phyloP scores from a whole-genome alignment of 2,329 filamentous ascomycete genomes.

The Raffaelea ambrosiae region DNA sequence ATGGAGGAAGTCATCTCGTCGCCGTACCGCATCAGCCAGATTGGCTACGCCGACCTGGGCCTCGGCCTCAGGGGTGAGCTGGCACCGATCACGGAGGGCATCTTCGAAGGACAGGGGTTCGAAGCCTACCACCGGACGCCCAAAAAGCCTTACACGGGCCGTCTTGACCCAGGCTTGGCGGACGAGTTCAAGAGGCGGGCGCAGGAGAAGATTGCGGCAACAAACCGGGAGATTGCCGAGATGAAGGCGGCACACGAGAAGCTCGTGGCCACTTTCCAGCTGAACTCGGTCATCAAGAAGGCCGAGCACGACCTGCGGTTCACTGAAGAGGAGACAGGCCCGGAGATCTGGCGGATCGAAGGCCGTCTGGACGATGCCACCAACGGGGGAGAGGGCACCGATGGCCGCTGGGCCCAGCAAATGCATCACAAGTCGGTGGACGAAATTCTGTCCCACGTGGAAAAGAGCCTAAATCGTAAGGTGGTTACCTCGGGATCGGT shows the following conservation, averaged over 20 bases:
- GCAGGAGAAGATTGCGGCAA: conserved; percentile 60
- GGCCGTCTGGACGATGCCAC: conserved; percentile 43
- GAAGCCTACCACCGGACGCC: conserved; percentile 35
- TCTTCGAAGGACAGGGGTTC: conserved; percentile 61
- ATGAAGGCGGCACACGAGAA: conserved; percentile 74
- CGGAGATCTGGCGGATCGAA: conserved; percentile 58
- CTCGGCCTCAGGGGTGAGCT: conserved; percentile 79
- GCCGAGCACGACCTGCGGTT: conserved; percentile 71
- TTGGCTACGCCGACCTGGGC: conserved; percentile 78
- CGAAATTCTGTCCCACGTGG: conserved; percentile 66
- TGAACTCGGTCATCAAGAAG: conserved; percentile 58
- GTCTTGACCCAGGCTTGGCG: conserved; percentile 66
- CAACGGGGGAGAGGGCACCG: conserved; percentile 24
- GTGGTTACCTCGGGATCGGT: conserved; percentile 57
- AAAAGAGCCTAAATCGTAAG: conserved; percentile 59
- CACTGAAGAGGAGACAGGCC: conserved; percentile 47
- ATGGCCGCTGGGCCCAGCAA: conserved; percentile 18
- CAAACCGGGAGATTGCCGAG: conserved; percentile 72
- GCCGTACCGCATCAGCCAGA: conserved; percentile 76
- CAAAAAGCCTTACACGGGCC: conserved; percentile 55
- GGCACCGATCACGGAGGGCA: conserved; percentile 70
- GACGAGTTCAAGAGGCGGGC: conserved; percentile 79
- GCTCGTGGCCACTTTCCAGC: conserved; percentile 65
- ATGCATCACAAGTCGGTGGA: conserved; percentile 52
- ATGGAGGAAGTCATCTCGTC: conserved; percentile 96